A percentile compares a stretch with the other conserved stretches of the same genome.
These are phyloP conservation scores for Daedaleopsis sinensis DNA, from an alignment of 768 basidiomycete genomes.

Conservation along the genomic window DNA sequence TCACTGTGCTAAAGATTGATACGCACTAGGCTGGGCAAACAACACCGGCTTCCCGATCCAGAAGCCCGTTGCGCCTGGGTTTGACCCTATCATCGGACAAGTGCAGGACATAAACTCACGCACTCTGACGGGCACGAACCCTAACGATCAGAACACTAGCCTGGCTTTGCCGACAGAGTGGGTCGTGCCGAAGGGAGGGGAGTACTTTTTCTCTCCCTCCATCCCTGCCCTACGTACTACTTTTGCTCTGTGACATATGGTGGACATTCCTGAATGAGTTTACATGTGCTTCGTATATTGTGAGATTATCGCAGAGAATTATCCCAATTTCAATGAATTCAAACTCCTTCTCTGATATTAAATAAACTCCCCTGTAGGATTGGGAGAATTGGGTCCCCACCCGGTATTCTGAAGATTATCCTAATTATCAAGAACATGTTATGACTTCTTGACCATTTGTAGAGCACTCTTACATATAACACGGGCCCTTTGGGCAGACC, in stretches of 20 bases:
- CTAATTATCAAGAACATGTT: no score
- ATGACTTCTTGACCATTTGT: no score
- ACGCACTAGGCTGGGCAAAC: slow-evolving; percentile 27
- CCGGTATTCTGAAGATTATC: no score
- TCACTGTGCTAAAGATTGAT: not conserved
- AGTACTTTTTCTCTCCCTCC: slow-evolving; percentile 38
- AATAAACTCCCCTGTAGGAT: no score
- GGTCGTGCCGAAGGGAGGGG: slow-evolving; percentile 33
- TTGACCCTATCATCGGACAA: slow-evolving; percentile 52
- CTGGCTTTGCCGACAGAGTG: slow-evolving; percentile 26
- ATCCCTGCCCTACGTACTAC: slow-evolving; percentile 27
- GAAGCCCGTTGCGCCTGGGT: slow-evolving; percentile 35
- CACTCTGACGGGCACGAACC: slow-evolving; percentile 27
- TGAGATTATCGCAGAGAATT: no score
- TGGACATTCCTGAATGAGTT: no score
- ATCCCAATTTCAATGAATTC: no score
- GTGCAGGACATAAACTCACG: slow-evolving; percentile 10
- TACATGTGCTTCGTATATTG: no score
- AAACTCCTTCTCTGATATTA: no score
- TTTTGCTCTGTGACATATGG: not conserved
- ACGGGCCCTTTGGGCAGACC: no score
- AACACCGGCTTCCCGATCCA: slow-evolving; percentile 35
- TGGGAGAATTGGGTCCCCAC: no score
- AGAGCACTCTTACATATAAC: no score
- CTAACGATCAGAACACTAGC: slow-evolving; percentile 14